Evolutionary conservation across 139 green algal species (phyloP).

Genomic region (Auxenochlorella pyrenoidosa): DNA sequence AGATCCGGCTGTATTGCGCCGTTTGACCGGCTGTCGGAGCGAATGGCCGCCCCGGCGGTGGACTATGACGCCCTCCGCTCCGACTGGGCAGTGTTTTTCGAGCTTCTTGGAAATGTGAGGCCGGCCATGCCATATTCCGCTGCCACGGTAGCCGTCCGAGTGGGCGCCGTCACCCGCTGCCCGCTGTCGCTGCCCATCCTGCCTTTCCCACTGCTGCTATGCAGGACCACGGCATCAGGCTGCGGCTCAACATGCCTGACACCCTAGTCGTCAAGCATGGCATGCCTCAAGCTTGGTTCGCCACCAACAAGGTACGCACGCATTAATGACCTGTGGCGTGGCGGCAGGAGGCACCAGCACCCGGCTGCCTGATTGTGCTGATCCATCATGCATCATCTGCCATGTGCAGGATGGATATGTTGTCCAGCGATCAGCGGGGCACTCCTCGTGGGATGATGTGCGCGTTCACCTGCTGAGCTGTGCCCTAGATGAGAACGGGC

Average conservation of each 20-base stretch:
- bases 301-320: slow-evolving; percentile 58
- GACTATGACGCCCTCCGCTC: slow-evolving; percentile 8
- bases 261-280: slow-evolving; percentile 63
- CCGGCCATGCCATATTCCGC: not conserved
- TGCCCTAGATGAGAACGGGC: not conserved
- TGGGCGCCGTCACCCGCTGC: not conserved
- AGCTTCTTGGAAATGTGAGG: slow-evolving; percentile 6
- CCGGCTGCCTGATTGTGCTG: too few relatives aligned
- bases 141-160: not conserved
- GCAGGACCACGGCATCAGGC: slow-evolving; percentile 69
- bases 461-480: slow-evolving; percentile 47
- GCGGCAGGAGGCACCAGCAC: too few relatives aligned
- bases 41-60: not conserved
- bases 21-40: not conserved
- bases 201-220: not conserved
- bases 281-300: slow-evolving; percentile 60
- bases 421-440: slow-evolving; percentile 52
- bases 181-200: not conserved
- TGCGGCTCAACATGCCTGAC: slow-evolving; percentile 66
- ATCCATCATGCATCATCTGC: not conserved
- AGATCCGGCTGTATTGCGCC: too few relatives aligned
- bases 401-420: slow-evolving; percentile 59
- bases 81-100: slow-evolving; percentile 10
- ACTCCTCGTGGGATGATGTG: slow-evolving; percentile 52
- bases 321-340: too few relatives aligned